phyloP scores from a whole-genome alignment of 495 filamentous ascomycete species.

The Penicillium subrubescens region DNA sequence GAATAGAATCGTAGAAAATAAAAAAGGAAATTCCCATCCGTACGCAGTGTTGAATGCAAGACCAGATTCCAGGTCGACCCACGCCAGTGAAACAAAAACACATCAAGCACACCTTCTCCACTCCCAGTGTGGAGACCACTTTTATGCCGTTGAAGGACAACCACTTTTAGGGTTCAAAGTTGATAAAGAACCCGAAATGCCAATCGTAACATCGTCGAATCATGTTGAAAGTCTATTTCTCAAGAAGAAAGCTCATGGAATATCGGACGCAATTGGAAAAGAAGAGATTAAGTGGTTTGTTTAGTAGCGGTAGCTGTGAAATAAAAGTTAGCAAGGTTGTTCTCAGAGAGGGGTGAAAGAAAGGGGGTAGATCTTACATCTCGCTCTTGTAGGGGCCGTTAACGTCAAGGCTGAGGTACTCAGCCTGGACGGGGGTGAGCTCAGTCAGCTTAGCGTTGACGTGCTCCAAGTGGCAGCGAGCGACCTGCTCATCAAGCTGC shows the following conservation, averaged over 20 bases:
- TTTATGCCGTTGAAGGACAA: constrained; percentile 68
- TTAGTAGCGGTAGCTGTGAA: constrained; percentile 56
- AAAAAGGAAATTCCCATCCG: constrained; percentile 36
- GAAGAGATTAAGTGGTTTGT: constrained; percentile 17
- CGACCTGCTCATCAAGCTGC: constrained; percentile 98
- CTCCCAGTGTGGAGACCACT: constrained; percentile 48
- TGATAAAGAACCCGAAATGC: constrained; percentile 49
- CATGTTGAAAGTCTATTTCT: constrained; percentile 62
- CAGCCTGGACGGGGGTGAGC: constrained; percentile 82
- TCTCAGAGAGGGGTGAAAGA: background rate
- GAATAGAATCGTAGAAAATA: constrained; percentile 1
- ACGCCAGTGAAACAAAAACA: constrained; percentile 37
- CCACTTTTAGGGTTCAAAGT: constrained; percentile 55
- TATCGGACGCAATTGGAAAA: constrained; percentile 42
- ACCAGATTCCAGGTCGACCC: constrained; percentile 42
- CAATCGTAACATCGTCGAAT: constrained; percentile 63
- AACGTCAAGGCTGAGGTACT: constrained; percentile 83
- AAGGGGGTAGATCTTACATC: constrained; percentile 19
- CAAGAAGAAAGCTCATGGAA: constrained; percentile 34
- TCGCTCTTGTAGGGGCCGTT: constrained; percentile 97
- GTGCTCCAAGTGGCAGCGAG: constrained; percentile 87
- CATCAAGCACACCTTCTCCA: constrained; percentile 34
- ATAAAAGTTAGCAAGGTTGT: background rate
- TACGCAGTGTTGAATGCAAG: constrained; percentile 54
- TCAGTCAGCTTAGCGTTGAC: constrained; percentile 91